These are phyloP conservation scores for Aegilops bicornis DNA, from an alignment of 176 grass and related monocot genomes.

Conservation along the genomic window DNA sequence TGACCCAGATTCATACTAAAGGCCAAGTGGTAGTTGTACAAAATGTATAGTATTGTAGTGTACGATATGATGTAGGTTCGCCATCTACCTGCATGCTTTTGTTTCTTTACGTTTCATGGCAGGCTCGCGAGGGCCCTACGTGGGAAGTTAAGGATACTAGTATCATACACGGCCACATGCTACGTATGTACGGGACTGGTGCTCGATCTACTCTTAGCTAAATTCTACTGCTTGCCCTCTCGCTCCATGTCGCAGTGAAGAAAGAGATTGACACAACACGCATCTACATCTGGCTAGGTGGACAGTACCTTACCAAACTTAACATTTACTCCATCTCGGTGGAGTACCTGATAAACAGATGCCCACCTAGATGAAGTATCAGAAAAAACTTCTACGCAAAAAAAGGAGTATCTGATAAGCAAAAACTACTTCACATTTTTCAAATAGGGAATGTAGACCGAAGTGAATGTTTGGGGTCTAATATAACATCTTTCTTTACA, in stretches of 20 bases:
- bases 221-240: neutral
- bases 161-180: slow-evolving; percentile 13
- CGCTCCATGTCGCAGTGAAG: neutral
- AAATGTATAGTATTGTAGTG: neutral
- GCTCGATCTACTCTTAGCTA: neutral
- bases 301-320: no score
- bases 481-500: no score
- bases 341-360: no score
- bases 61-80: neutral
- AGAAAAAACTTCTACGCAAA: no score
- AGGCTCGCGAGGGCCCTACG: neutral
- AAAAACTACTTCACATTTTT: no score
- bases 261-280: neutral
- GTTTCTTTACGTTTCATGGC: slow-evolving; percentile 28
- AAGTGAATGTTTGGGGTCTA: no score
- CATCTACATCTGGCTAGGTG: no score
- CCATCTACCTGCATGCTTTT: slow-evolving; percentile 10
- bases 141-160: neutral
- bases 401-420: no score
- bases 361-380: no score
- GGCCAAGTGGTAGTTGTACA: neutral
- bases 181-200: neutral
- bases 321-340: no score
- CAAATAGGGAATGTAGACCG: no score
- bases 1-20: neutral